Conservation (phyloP, 2,329 filamentous ascomycete species). For the Rhytidhysteron rufulum region DNA sequence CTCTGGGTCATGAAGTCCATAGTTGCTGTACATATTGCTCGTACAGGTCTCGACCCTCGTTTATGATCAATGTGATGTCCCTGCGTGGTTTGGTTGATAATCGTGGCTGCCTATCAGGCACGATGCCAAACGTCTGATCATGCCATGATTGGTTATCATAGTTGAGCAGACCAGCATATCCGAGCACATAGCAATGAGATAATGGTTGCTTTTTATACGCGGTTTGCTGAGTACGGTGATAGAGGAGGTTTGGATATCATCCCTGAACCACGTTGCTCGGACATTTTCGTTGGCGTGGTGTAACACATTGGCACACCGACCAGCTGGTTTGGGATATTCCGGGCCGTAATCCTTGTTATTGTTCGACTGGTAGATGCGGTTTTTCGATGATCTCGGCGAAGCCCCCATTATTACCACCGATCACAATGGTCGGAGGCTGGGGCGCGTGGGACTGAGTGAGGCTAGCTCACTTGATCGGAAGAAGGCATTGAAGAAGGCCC, state of each 20-base stretch:
- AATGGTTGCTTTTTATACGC: background rate
- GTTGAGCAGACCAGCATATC: slow-evolving; percentile 7
- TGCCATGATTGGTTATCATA: slow-evolving; percentile 5
- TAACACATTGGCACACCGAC: slow-evolving; percentile 5
- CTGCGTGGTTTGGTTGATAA: slow-evolving; percentile 3
- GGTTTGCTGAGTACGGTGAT: background rate
- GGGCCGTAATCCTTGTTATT: slow-evolving; percentile 4
- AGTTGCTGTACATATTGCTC: background rate
- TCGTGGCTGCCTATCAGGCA: slow-evolving; percentile 5
- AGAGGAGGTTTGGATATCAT: slow-evolving; percentile 1
- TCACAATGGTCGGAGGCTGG: slow-evolving; percentile 5
- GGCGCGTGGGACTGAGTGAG: slow-evolving; percentile 3
- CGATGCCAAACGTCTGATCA: slow-evolving; percentile 5
- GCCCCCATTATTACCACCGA: slow-evolving; percentile 7
- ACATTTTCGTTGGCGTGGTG: background rate
- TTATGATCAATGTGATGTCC: slow-evolving; percentile 5
- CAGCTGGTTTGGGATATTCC: slow-evolving; percentile 7
- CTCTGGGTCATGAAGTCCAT: background rate
- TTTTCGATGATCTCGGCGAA: slow-evolving; percentile 5
- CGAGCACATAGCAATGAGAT: background rate
- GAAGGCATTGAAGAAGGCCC: slow-evolving; percentile 6
- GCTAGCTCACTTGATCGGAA: slow-evolving; percentile 3
- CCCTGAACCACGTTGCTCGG: slow-evolving; percentile 2
- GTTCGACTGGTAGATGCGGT: slow-evolving; percentile 6
- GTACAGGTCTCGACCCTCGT: background rate